These are phyloP conservation scores for Mycotypha africana DNA, from an alignment of 371 early-diverging fungal species.

Conservation along the genomic window DNA sequence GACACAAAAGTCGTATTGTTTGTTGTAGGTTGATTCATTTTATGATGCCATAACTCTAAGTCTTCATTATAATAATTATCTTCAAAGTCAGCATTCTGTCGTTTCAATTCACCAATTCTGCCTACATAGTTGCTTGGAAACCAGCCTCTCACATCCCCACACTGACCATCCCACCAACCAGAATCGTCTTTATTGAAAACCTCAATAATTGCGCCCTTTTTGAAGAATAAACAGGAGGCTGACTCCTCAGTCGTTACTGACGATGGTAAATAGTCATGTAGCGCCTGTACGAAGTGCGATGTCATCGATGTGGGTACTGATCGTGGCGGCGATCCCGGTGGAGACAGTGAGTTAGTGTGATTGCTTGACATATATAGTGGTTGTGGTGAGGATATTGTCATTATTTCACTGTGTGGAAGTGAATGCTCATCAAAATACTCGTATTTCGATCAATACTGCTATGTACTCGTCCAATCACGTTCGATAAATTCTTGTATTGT, in stretches of 20 bases:
- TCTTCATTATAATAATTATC: conserved; percentile 32
- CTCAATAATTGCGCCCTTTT: conserved; percentile 46
- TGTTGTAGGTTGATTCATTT: conserved; percentile 2
- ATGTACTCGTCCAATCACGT: no score
- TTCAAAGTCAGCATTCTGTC: conserved; percentile 31
- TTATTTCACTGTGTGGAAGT: no score
- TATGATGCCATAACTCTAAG: conserved; percentile 24
- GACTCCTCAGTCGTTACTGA: conserved; percentile 32
- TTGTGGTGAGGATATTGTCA: not conserved
- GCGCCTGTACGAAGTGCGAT: conserved; percentile 46
- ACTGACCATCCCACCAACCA: conserved; percentile 54
- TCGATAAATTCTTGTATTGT: no score
- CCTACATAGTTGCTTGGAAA: conserved; percentile 50
- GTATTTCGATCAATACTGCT: no score
- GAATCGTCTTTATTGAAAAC: conserved; percentile 42
- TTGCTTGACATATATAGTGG: no score
- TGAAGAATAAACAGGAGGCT: conserved; percentile 36
- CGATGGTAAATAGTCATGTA: conserved; percentile 42
- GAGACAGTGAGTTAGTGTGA: conserved; percentile 7
- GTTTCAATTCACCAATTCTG: conserved; percentile 33
- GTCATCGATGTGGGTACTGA: conserved; percentile 14
- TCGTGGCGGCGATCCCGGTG: conserved; percentile 11
- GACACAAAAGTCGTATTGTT: conserved; percentile 2
- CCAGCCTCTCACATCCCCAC: conserved; percentile 43
- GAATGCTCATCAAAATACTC: no score